Evolutionary conservation across 768 basidiomycete species (phyloP).

Genomic region (Lactifluus echinatus): DNA sequence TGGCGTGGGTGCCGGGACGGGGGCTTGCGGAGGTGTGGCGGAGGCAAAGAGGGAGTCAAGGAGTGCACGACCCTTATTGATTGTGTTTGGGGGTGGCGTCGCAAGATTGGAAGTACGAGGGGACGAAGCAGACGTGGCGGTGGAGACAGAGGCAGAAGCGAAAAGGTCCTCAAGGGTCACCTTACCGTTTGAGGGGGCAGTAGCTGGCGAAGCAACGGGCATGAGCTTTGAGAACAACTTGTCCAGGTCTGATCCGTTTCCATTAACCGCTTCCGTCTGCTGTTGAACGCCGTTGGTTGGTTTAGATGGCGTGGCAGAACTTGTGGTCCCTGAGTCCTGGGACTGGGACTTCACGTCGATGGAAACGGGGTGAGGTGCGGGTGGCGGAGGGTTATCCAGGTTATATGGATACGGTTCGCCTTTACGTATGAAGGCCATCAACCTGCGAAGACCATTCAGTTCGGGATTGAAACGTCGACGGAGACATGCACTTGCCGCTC

Average conservation of each 20-base stretch:
- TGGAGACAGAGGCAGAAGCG: constrained; percentile 23
- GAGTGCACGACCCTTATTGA: constrained; percentile 43
- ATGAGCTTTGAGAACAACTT: constrained; percentile 37
- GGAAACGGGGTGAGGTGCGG: constrained; percentile 32
- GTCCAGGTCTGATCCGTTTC: constrained; percentile 33
- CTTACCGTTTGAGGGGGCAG: constrained; percentile 22
- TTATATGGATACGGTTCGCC: constrained; percentile 68
- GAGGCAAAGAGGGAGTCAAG: constrained; percentile 71
- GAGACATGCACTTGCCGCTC: constrained; percentile 38
- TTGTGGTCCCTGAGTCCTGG: background rate
- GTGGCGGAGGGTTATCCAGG: constrained; percentile 56
- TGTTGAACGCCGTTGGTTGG: background rate
- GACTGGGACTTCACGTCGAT: constrained; percentile 14
- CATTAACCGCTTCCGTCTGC: constrained; percentile 13
- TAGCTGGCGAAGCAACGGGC: constrained; percentile 24
- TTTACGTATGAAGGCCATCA: constrained; percentile 56
- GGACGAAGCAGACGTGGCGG: constrained; percentile 17
- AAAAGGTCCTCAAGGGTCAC: constrained; percentile 44
- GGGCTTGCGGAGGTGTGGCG: constrained; percentile 30
- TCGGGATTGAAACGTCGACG: background rate
- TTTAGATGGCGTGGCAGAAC: background rate
- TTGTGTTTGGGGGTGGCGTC: constrained; percentile 22
- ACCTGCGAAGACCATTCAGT: background rate
- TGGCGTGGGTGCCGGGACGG: constrained; percentile 11
- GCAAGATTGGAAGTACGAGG: constrained; percentile 11